phyloP scores from a whole-genome alignment of 345 rosid genomes.

The Eucalyptus urophylla region DNA sequence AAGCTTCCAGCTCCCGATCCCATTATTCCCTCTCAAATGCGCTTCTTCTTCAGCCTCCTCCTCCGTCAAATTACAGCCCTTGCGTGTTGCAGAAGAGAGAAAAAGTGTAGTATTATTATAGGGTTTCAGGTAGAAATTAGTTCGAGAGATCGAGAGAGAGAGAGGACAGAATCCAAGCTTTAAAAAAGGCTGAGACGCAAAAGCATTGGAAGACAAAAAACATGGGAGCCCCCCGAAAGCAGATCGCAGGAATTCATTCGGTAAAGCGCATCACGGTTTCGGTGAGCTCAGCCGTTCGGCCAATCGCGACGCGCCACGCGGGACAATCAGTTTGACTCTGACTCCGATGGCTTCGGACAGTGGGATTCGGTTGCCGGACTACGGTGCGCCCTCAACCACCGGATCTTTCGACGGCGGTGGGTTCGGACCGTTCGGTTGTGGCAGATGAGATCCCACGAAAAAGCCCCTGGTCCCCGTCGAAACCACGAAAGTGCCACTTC shows the following conservation, averaged over 20 bases:
- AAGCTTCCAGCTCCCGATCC: slow-evolving; percentile 68
- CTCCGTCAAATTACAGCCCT: not conserved
- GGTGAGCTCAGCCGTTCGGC: not conserved
- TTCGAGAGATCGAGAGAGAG: not conserved
- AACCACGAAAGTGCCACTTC: not conserved
- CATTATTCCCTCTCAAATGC: slow-evolving; percentile 11
- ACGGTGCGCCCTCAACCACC: not conserved
- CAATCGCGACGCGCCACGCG: not conserved
- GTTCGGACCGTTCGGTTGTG: not conserved
- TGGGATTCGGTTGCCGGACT: not conserved
- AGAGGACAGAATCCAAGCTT: not conserved
- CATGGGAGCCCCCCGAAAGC: not conserved
- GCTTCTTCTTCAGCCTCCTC: not conserved
- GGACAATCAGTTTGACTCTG: not conserved
- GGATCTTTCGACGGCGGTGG: not conserved
- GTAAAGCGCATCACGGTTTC: not conserved
- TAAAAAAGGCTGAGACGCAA: not conserved
- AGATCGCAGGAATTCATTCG: not conserved
- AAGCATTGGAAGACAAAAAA: not conserved
- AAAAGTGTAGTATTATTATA: not conserved
- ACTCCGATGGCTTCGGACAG: fast-evolving
- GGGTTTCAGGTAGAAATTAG: not conserved
- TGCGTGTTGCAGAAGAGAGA: not conserved
- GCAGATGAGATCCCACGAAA: not conserved
- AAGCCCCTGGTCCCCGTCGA: not conserved